Evolutionary conservation across 2,329 filamentous ascomycete genomes (phyloP).

Genomic region (Aspergillus sp.): DNA sequence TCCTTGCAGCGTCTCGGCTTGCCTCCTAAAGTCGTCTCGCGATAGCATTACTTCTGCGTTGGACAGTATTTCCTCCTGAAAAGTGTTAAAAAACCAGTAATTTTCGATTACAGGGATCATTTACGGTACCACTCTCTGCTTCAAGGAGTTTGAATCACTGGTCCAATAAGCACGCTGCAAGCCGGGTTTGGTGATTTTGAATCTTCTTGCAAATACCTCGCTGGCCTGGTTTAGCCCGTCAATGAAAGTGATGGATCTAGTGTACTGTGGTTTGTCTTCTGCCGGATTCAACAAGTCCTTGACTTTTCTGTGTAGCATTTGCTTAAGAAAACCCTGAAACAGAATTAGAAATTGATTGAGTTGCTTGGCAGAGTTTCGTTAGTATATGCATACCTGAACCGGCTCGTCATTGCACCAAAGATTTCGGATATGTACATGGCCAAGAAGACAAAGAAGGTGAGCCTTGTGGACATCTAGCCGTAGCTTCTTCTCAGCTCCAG

Average conservation of each 20-base stretch:
- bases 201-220: constrained; percentile 62
- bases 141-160: constrained; percentile 56
- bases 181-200: constrained; percentile 64
- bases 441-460: constrained; percentile 75
- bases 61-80: constrained; percentile 50
- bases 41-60: constrained; percentile 64
- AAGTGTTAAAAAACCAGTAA: constrained; percentile 8
- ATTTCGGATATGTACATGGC: constrained; percentile 71
- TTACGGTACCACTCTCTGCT: constrained; percentile 42
- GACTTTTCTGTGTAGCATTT: constrained; percentile 60
- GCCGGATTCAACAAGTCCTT: constrained; percentile 63
- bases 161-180: constrained; percentile 68
- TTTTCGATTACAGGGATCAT: constrained; percentile 8
- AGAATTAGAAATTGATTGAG: constrained; percentile 7
- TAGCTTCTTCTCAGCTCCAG: constrained; percentile 50
- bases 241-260: constrained; percentile 67
- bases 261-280: constrained; percentile 63
- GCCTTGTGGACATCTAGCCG: constrained; percentile 77
- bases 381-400: constrained; percentile 49
- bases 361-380: not conserved
- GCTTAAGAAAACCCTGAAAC: constrained; percentile 45
- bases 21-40: constrained; percentile 63
- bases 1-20: constrained; percentile 63
- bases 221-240: constrained; percentile 67
- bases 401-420: constrained; percentile 75